These are phyloP conservation scores for Aspergillus bertholletiae DNA, from an alignment of 495 filamentous ascomycete species.

Conservation along the genomic window DNA sequence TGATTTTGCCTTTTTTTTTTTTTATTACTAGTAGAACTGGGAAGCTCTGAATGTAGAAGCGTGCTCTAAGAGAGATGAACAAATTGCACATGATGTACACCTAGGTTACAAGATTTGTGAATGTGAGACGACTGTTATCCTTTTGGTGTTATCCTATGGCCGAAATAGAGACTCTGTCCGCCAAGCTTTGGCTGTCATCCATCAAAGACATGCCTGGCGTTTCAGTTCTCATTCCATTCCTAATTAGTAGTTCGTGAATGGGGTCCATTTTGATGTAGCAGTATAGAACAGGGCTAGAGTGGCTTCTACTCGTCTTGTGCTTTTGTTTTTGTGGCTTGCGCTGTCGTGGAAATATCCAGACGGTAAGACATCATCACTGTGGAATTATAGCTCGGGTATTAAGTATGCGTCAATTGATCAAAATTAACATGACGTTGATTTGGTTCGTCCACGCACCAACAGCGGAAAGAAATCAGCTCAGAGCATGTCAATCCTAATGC, in stretches of 20 bases:
- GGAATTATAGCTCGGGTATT: neutral
- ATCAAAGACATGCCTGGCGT: neutral
- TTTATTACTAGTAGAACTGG: too few species aligned
- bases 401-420: too few species aligned
- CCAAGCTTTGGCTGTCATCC: neutral
- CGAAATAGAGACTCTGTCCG: too few species aligned
- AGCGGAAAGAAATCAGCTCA: neutral
- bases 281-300: neutral
- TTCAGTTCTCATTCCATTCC: neutral
- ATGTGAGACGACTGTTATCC: too few species aligned
- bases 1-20: too few species aligned
- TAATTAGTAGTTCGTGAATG: neutral
- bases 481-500: neutral
- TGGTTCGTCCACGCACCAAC: too few species aligned
- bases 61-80: neutral
- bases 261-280: neutral
- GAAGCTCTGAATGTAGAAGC: neutral
- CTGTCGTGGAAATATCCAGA: neutral
- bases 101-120: too few species aligned
- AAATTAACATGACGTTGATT: too few species aligned
- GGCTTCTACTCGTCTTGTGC: neutral
- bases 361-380: neutral
- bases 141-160: too few species aligned
- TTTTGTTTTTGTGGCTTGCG: neutral
- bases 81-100: neutral